phyloP scores from a whole-genome alignment of 305 asterid genomes.

The Plantago coronopus region DNA sequence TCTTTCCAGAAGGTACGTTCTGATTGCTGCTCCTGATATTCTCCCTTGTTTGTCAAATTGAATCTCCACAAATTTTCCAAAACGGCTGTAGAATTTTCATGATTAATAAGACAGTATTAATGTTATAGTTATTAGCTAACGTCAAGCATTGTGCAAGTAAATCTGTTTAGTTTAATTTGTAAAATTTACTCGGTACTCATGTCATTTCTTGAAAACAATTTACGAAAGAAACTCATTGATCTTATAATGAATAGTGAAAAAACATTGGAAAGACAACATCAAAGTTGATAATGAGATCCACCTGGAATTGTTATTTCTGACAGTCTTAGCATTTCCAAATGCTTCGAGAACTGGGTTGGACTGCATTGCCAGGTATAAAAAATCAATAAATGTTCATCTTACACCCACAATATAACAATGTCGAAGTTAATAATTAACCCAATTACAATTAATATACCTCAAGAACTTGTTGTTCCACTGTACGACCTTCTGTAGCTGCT shows the following conservation, averaged over 20 bases:
- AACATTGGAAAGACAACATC: conserved; percentile 26
- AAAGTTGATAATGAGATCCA: conserved; percentile 36
- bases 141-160: neutral
- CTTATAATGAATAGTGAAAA: conserved; percentile 16
- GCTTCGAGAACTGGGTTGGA: conserved; percentile 99
- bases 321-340: conserved; percentile 97
- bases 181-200: too few species aligned
- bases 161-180: too few species aligned
- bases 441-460: conserved; percentile 42
- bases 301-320: conserved; percentile 98
- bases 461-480: conserved; percentile 99
- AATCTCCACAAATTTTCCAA: conserved; percentile 97
- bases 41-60: conserved; percentile 98
- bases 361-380: conserved; percentile 49
- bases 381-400: conserved; percentile 28
- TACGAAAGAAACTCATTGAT: neutral
- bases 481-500: conserved; percentile 93
- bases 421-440: conserved; percentile 7
- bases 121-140: conserved; percentile 19
- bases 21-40: conserved; percentile 97
- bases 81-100: conserved; percentile 71
- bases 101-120: conserved; percentile 20
- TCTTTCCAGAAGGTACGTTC: conserved; percentile 97
- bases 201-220: too few species aligned
- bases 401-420: conserved; percentile 22